Evolutionary conservation across 768 basidiomycete genomes (phyloP), one percentile per base, ranked within the genome.

Genomic region (Serendipita sp.): DNA sequence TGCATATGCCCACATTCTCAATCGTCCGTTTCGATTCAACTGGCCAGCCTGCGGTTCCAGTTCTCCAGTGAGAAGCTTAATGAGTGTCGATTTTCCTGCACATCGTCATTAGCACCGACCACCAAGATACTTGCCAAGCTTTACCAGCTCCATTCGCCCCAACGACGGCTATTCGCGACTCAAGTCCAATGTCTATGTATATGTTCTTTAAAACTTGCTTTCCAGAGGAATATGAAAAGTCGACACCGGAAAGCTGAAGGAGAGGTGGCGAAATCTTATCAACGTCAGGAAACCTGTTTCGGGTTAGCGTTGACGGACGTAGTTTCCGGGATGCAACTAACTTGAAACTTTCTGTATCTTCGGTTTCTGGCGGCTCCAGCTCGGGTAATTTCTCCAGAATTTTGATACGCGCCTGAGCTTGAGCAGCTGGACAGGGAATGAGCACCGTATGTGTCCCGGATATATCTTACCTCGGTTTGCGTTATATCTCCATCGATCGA

Each of bases 201-300:
- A 94, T 79, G 58, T 76, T 77, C 69, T 84, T 86, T 32, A 99
- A 76, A 58, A 98, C 79, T 44, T 87, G 73, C 70, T 88, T 89
- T 8, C 91, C 86, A 0, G 78, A 76, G 0, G 79, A 78, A 74
- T 98, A 99, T 37, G 92, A 92, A 71, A 98, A 99, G 0, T 83
- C 85, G 32, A 90, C 89, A 69, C 92, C 88, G 67, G 88, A 86
- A 72, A 97, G 84, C 72, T 98, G 96, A 16, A 99, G 78, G 13
- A 98, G 75, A 0, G 96, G 96, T 4, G 96, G 94, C 3, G 96
- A 93, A 69, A 98, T 91, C 77, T 98, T 98, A 71, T 98, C 96
- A 4, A 92, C 85, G 66, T 96, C 94, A 1, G 92, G 92, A 80
- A 99, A 90, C 70, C 89, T 16, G 13, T 18, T 37, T 34, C 8